These are phyloP conservation scores for Aphanocladium album DNA, from an alignment of 2,329 filamentous ascomycete species.

Conservation along the genomic window DNA sequence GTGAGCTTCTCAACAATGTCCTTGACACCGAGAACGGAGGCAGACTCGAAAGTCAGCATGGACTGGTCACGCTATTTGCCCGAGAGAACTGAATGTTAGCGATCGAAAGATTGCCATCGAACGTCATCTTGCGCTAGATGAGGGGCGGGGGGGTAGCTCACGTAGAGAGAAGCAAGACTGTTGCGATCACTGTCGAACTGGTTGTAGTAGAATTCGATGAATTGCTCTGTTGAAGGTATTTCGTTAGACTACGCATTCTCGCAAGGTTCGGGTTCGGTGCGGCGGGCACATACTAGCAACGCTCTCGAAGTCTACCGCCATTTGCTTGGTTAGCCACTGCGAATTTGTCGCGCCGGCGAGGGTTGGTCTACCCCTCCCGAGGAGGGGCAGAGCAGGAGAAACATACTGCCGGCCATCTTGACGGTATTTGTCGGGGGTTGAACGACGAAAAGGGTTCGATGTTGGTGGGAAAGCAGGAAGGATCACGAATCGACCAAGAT, in stretches of 20 bases:
- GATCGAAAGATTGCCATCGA: neutral
- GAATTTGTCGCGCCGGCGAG: constrained; percentile 12
- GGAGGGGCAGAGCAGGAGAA: constrained; percentile 2
- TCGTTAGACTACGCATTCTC: neutral
- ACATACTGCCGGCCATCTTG: constrained; percentile 32
- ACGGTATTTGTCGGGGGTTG: constrained; percentile 11
- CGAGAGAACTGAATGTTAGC: neutral
- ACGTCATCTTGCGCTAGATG: constrained; percentile 5
- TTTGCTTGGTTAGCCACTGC: constrained; percentile 18
- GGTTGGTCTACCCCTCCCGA: neutral
- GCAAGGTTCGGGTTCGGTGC: neutral
- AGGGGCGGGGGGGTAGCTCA: constrained; percentile 41
- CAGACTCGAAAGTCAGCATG: constrained; percentile 88
- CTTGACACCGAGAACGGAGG: constrained; percentile 56
- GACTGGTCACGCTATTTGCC: constrained; percentile 65
- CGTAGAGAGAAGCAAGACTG: constrained; percentile 69
- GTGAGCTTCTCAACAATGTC: constrained; percentile 75
- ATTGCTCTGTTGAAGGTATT: constrained; percentile 58
- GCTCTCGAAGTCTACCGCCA: constrained; percentile 36
- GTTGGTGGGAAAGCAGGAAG: neutral
- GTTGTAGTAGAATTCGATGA: constrained; percentile 86
- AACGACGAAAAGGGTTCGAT: neutral
- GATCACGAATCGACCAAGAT: constrained; percentile 19
- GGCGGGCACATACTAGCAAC: constrained; percentile 40
- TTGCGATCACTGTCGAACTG: constrained; percentile 73